These are phyloP conservation scores for Trametes sp. DNA, from an alignment of 1,284 basidiomycete species.

Conservation along the genomic window DNA sequence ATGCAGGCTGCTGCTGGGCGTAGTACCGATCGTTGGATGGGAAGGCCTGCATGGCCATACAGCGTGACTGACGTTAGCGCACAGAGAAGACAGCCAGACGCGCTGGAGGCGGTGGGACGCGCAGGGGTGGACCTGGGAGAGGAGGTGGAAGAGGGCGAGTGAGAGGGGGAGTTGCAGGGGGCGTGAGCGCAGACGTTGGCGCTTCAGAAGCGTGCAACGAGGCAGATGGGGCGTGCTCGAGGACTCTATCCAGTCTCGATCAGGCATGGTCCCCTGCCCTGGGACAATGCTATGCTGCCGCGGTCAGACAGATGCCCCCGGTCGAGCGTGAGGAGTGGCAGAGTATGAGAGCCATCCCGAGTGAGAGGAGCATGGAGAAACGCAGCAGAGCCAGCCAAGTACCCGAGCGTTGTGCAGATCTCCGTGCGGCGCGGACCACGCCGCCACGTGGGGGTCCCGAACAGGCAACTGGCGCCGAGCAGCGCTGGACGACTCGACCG, in stretches of 20 bases:
- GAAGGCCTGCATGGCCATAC: conserved; percentile 37
- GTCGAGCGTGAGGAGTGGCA: no score
- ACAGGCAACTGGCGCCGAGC: conserved; percentile 10
- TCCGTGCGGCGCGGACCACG: conserved; percentile 7
- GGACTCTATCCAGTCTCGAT: conserved; percentile 6
- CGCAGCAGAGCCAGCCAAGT: neutral
- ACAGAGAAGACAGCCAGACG: conserved; percentile 4
- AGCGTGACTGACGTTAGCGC: conserved; percentile 13
- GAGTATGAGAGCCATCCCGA: neutral
- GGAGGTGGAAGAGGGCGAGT: neutral
- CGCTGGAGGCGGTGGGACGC: neutral
- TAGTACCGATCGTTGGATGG: conserved; percentile 32
- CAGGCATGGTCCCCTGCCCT: neutral
- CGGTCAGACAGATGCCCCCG: neutral
- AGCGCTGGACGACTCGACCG: conserved; percentile 7
- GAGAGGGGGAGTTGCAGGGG: conserved; percentile 10
- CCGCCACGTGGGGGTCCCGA: conserved; percentile 13
- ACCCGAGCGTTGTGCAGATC: neutral
- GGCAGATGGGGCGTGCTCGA: conserved; percentile 22
- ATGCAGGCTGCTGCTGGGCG: conserved; percentile 28
- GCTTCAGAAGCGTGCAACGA: conserved; percentile 33
- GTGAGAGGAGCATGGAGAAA: neutral
- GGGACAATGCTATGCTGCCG: neutral
- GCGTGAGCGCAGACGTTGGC: conserved; percentile 19
- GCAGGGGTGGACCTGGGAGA: neutral